Evolutionary conservation across 139 green algal species (phyloP).

Genomic region (Chlorella sp.): DNA sequence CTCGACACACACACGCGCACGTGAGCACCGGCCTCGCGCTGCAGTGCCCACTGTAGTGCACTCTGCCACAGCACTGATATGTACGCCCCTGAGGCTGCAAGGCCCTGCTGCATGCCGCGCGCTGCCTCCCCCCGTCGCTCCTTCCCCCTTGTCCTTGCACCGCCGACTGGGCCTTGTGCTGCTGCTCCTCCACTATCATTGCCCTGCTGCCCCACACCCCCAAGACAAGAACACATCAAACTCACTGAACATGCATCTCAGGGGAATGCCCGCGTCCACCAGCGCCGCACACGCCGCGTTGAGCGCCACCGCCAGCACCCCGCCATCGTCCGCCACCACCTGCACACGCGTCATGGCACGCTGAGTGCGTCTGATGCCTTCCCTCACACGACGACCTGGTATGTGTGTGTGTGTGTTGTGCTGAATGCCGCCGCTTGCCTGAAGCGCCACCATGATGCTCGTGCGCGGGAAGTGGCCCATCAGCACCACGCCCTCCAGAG

Average conservation of each 20-base stretch:
- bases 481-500: slow-evolving; percentile 37
- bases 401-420: background rate
- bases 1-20: no score
- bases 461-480: slow-evolving; percentile 41
- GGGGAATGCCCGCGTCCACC: slow-evolving; percentile 62
- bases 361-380: no score
- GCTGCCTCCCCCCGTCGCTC: no score
- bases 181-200: no score
- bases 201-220: background rate
- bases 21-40: no score
- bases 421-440: slow-evolving; percentile 22
- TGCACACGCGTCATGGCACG: no score
- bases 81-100: background rate
- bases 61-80: no score
- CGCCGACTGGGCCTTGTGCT: no score
- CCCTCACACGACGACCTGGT: no score
- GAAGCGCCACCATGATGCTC: slow-evolving; percentile 48
- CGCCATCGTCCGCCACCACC: slow-evolving; percentile 3
- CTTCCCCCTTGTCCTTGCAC: no score
- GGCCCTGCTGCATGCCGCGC: no score
- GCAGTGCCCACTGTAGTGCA: no score
- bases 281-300: slow-evolving; percentile 65
- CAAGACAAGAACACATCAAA: background rate
- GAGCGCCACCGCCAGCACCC: slow-evolving; percentile 53
- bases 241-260: slow-evolving; percentile 52